Percentiles rank a stretch among this genome's conserved stretches.
phyloP scores from a whole-genome alignment of 2,329 filamentous ascomycete species.

The Tolypocladium paradoxum region DNA sequence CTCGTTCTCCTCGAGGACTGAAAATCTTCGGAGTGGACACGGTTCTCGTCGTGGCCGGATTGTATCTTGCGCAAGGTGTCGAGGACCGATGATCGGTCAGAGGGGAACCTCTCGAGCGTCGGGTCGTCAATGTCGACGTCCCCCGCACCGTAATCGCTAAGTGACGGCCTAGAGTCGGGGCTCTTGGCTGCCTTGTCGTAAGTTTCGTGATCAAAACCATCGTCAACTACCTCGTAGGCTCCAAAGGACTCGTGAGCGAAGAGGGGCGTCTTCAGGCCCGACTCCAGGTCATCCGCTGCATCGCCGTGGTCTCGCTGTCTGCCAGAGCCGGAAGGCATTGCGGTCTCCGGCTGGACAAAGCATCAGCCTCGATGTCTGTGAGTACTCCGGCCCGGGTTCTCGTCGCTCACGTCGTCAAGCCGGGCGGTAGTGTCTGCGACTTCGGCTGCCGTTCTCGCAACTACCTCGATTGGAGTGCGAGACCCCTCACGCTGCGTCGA shows the following conservation, averaged over 20 bases:
- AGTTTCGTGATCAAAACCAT: conserved; percentile 18
- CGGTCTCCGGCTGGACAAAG: conserved; percentile 7
- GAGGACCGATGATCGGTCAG: conserved; percentile 31
- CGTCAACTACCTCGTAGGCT: conserved; percentile 24
- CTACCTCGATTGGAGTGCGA: conserved; percentile 27
- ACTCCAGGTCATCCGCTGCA: conserved; percentile 6
- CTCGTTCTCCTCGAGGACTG: conserved; percentile 22
- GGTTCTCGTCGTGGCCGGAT: conserved; percentile 30
- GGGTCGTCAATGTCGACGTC: conserved; percentile 32
- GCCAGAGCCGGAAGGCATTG: neutral
- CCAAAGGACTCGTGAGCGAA: conserved; percentile 38
- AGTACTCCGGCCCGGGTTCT: neutral
- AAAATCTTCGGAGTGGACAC: conserved; percentile 22
- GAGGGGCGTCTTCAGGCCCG: conserved; percentile 23
- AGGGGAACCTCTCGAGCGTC: conserved; percentile 37
- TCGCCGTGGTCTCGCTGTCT: neutral
- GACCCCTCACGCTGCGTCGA: conserved; percentile 13
- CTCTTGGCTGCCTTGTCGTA: conserved; percentile 8
- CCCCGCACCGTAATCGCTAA: conserved; percentile 8
- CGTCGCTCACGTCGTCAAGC: conserved; percentile 18
- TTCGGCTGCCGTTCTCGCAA: conserved; percentile 31
- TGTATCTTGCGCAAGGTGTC: conserved; percentile 34
- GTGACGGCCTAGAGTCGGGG: conserved; percentile 6
- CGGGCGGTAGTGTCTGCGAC: conserved; percentile 29
- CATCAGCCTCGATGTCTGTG: conserved; percentile 9